Evolutionary conservation across 768 basidiomycete species (phyloP), one percentile per base, ranked within the genome.

Genomic region (Pisolithus orientalis): DNA sequence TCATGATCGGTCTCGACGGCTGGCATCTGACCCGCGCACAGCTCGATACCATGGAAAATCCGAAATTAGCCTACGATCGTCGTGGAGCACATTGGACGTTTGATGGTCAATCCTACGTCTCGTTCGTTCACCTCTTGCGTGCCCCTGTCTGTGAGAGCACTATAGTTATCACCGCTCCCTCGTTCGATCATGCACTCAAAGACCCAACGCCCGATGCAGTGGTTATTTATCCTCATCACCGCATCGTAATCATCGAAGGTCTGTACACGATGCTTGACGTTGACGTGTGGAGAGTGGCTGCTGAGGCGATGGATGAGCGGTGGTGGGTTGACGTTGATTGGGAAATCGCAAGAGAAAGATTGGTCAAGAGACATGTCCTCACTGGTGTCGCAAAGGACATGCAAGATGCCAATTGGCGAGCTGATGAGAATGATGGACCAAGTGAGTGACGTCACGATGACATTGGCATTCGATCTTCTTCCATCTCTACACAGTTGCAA

Each of bases 11-110:
- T 6, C 73, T 93, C 38, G 94, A 97, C 63, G 94, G 95, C 10
- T 98, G 93, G 92, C 94, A 98, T 65, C 75, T 87, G 53, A 80
- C 88, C 16, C 81, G 91, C 24, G 78, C 81, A 4, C 82, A 89
- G 57, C 80, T 98, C 27, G 90, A 90, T 60, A 62, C 70, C 21
- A 78, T 94, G 63, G 80, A 82, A 13, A 83, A 96, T 65, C 85
- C 93, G 0, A 74, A 78, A 49, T 77, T 83, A 39, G 92, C 94
- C 0, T 82, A 87, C 58, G 85, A 85, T 53, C 69, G 90, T 44
- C 80, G 94, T 21, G 94, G 94, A 2, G 84, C 78, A 13, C 88
- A 93, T 58, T 95, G 92, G 87, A 96, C 94, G 2, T 97, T 97
- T 61, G 85, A 96, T 58, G 83, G 80, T 5, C 57, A 65, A n/a